These are phyloP conservation scores for Pestalotiopsis sp. DNA, from an alignment of 2,329 filamentous ascomycete species.

Conservation along the genomic window DNA sequence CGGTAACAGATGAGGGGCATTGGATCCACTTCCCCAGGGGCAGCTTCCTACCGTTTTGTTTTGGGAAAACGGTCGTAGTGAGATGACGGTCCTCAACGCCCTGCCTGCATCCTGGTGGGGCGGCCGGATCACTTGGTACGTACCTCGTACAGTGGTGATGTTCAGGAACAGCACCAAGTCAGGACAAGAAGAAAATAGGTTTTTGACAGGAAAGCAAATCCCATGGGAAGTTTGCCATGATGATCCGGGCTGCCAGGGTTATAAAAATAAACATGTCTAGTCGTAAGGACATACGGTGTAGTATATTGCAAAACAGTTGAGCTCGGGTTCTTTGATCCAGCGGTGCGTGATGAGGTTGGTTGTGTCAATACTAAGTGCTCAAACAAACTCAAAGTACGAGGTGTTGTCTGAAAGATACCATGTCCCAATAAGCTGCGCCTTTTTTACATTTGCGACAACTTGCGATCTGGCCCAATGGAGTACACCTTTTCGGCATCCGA, in stretches of 20 bases:
- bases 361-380: background rate
- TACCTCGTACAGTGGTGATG: background rate
- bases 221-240: background rate
- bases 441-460: background rate
- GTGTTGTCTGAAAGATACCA: background rate
- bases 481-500: background rate
- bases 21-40: conserved; percentile 2
- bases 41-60: background rate
- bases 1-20: conserved; percentile 9
- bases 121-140: background rate
- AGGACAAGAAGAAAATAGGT: background rate
- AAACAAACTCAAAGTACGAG: background rate
- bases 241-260: background rate
- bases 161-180: conserved; percentile 6
- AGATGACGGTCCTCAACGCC: background rate
- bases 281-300: background rate
- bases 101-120: background rate
- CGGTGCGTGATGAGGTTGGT: background rate
- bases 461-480: background rate
- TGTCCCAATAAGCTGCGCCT: background rate
- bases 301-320: background rate
- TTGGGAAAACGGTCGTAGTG: background rate
- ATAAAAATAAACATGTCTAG: background rate
- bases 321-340: background rate
- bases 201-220: background rate